Conservation (phyloP, 345 rosid species). For the Alliaria petiolata region DNA sequence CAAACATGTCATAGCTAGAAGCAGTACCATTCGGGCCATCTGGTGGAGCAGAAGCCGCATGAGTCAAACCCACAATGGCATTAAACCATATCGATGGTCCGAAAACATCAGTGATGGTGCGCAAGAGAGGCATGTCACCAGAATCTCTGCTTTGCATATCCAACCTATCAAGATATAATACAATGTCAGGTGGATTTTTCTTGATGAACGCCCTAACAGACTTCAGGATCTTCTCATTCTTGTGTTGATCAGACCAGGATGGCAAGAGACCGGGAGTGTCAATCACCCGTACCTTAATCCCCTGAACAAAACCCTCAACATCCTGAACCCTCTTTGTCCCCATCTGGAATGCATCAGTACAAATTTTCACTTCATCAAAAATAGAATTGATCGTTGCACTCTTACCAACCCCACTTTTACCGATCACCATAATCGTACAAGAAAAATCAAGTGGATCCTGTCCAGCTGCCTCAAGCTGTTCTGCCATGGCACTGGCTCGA, state of each 20-base stretch:
- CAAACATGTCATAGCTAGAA: slow-evolving; percentile 95
- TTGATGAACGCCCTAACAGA: slow-evolving; percentile 76
- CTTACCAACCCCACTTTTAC: slow-evolving; percentile 97
- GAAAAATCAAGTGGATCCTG: slow-evolving; percentile 95
- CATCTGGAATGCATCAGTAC: slow-evolving; percentile 83
- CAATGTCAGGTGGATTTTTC: slow-evolving; percentile 93
- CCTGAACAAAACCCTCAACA: slow-evolving; percentile 92
- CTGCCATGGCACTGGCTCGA: slow-evolving; percentile 98
- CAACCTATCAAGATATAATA: slow-evolving; percentile 91
- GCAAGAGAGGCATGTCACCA: slow-evolving; percentile 95
- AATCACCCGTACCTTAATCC: slow-evolving; percentile 85
- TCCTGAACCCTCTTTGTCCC: slow-evolving; percentile 91
- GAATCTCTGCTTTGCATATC: slow-evolving; percentile 94
- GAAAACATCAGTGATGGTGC: slow-evolving; percentile 80
- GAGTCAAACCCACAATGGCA: slow-evolving; percentile 97
- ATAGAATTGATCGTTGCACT: slow-evolving; percentile 96
- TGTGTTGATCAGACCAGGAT: slow-evolving; percentile 85
- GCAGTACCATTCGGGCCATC: slow-evolving; percentile 94
- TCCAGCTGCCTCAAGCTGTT: slow-evolving; percentile 94
- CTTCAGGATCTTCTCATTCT: slow-evolving; percentile 81
- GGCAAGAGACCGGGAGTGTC: slow-evolving; percentile 96
- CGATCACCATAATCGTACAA: slow-evolving; percentile 96
- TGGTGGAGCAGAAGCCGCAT: slow-evolving; percentile 98
- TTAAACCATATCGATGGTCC: slow-evolving; percentile 97
- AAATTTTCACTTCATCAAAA: slow-evolving; percentile 81